Conservation (phyloP, 2,329 filamentous ascomycete species). For the Fusarium sambucinum region DNA sequence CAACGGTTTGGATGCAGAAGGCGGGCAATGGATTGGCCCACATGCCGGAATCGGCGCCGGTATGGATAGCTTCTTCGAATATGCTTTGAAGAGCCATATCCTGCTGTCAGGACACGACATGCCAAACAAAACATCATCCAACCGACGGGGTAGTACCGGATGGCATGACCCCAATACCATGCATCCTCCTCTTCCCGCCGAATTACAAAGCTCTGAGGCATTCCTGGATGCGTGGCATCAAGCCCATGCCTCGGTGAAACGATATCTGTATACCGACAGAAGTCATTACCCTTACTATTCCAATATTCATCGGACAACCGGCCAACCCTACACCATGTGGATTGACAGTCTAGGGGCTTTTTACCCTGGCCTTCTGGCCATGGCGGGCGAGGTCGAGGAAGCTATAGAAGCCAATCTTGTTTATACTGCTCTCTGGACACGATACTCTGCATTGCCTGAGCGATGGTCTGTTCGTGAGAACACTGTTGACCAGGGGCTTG, state of each 20-base stretch:
- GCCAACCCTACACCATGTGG: constrained; percentile 91
- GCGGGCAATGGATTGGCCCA: constrained; percentile 86
- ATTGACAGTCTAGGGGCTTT: constrained; percentile 96
- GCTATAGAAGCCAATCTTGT: constrained; percentile 90
- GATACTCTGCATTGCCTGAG: constrained; percentile 93
- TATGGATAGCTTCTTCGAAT: constrained; percentile 98
- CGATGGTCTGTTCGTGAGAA: constrained; percentile 90
- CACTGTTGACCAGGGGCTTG: constrained; percentile 85
- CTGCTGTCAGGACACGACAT: constrained; percentile 81
- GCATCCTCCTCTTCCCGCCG: constrained; percentile 69
- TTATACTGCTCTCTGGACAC: constrained; percentile 93
- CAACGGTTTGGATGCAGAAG: constrained; percentile 91
- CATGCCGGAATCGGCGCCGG: constrained; percentile 96
- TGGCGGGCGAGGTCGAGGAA: constrained; percentile 91
- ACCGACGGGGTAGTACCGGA: constrained; percentile 55
- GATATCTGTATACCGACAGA: constrained; percentile 84
- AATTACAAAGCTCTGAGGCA: constrained; percentile 78
- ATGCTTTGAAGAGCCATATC: constrained; percentile 94
- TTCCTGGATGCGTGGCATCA: constrained; percentile 88
- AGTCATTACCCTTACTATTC: constrained; percentile 91
- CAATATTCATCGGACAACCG: constrained; percentile 88
- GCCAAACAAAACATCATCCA: constrained; percentile 62
- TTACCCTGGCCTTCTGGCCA: constrained; percentile 87
- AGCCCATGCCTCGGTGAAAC: constrained; percentile 87
- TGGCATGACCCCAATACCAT: constrained; percentile 75